phyloP scores from a whole-genome alignment of 192 early-diverging fungal species.

The Linderina pennispora region DNA sequence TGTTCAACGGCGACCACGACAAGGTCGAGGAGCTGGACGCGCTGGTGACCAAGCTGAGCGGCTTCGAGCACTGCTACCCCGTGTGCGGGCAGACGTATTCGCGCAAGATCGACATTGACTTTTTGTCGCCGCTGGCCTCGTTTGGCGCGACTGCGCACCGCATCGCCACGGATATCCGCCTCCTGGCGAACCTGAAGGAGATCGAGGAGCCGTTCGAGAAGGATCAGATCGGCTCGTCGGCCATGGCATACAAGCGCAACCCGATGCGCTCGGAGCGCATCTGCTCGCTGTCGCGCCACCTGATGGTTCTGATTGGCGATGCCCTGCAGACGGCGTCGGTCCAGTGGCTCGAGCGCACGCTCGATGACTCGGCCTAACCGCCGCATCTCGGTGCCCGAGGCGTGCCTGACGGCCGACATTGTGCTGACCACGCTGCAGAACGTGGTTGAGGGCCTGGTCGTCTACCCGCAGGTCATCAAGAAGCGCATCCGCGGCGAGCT shows the following conservation, averaged over 20 bases:
- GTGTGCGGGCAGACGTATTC: slow-evolving; percentile 98
- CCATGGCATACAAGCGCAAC: slow-evolving; percentile 99
- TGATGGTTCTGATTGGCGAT: slow-evolving; percentile 86
- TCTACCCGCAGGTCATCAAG: slow-evolving; percentile 92
- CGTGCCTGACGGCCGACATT: slow-evolving; percentile 95
- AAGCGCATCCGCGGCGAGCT: slow-evolving; percentile 89
- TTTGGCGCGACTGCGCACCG: slow-evolving; percentile 97
- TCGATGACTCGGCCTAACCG: slow-evolving; percentile 97
- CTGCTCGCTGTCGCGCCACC: slow-evolving; percentile 90
- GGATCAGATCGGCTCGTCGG: slow-evolving; percentile 97
- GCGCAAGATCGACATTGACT: slow-evolving; percentile 95
- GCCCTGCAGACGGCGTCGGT: slow-evolving; percentile 83
- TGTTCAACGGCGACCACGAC: slow-evolving; percentile 90
- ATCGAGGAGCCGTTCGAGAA: slow-evolving; percentile 99
- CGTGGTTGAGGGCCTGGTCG: slow-evolving; percentile 95
- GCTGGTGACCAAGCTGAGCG: slow-evolving; percentile 83
- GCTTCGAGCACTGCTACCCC: slow-evolving; percentile 77
- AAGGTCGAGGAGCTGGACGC: slow-evolving; percentile 91
- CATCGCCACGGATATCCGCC: slow-evolving; percentile 92
- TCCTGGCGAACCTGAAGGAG: slow-evolving; percentile 95
- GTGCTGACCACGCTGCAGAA: slow-evolving; percentile 92
- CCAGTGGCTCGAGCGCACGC: slow-evolving; percentile 97
- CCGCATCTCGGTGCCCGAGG: slow-evolving; percentile 91
- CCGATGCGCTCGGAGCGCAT: slow-evolving; percentile 98
- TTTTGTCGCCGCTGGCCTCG: slow-evolving; percentile 74